Percentiles rank a stretch among this genome's conserved stretches.
These are phyloP conservation scores for Flammula alnicola DNA, from an alignment of 1,284 basidiomycete species.

Conservation along the genomic window DNA sequence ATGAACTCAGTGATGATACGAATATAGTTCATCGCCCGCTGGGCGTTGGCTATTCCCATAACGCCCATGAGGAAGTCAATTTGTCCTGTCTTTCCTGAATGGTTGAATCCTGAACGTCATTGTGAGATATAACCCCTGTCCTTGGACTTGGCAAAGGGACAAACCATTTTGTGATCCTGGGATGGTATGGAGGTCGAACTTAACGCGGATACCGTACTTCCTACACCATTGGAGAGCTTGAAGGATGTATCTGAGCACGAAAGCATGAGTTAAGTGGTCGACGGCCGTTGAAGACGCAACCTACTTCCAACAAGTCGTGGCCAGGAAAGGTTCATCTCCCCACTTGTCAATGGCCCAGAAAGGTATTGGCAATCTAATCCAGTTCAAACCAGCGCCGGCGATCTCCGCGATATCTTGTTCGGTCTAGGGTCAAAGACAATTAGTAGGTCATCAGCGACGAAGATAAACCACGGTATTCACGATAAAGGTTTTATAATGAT, in stretches of 20 bases:
- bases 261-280: neutral
- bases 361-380: slow-evolving; percentile 82
- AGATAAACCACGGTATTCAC: slow-evolving; percentile 43
- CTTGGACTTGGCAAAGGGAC: slow-evolving; percentile 37
- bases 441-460: slow-evolving; percentile 2
- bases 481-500: slow-evolving; percentile 85
- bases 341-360: slow-evolving; percentile 87
- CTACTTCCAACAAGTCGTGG: slow-evolving; percentile 75
- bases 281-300: slow-evolving; percentile 27
- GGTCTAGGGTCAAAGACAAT: slow-evolving; percentile 52
- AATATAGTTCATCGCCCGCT: slow-evolving; percentile 85
- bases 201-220: slow-evolving; percentile 88
- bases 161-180: slow-evolving; percentile 78
- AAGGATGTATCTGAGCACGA: slow-evolving; percentile 64
- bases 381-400: slow-evolving; percentile 89
- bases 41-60: slow-evolving; percentile 77
- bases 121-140: slow-evolving; percentile 3
- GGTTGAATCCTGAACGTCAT: slow-evolving; percentile 64
- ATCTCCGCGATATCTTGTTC: slow-evolving; percentile 91
- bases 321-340: slow-evolving; percentile 80
- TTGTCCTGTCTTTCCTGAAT: slow-evolving; percentile 66
- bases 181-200: slow-evolving; percentile 83
- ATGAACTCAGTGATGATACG: slow-evolving; percentile 82
- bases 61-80: slow-evolving; percentile 70
- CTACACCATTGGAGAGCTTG: slow-evolving; percentile 82